These are phyloP conservation scores for Sequoiadendron giganteum DNA, from an alignment of 75 land plant species.

Conservation along the genomic window DNA sequence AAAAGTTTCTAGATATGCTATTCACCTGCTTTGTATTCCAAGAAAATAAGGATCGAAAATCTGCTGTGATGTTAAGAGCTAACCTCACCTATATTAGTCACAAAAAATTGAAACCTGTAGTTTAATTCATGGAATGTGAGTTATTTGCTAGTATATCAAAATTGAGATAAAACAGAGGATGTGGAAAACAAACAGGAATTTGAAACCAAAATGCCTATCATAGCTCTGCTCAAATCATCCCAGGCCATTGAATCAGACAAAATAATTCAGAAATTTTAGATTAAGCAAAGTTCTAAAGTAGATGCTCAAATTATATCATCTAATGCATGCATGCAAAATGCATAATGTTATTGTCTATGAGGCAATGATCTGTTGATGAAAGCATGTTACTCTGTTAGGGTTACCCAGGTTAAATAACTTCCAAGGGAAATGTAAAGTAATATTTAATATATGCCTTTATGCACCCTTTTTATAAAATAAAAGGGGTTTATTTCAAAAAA, in stretches of 20 bases:
- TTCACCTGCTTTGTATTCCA: conserved; percentile 59
- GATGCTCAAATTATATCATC: not conserved
- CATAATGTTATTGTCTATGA: not conserved
- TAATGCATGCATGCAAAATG: not conserved
- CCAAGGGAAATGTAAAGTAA: not conserved
- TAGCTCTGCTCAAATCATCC: not conserved
- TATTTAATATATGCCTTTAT: too few species aligned
- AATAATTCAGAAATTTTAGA: not conserved
- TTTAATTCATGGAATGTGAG: not conserved
- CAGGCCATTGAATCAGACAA: not conserved
- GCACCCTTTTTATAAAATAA: not conserved
- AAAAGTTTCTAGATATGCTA: not conserved
- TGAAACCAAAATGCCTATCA: not conserved
- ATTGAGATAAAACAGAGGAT: not conserved
- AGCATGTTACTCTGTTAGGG: not conserved
- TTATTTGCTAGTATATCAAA: not conserved
- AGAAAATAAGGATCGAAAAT: conserved; percentile 41
- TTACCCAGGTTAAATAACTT: not conserved
- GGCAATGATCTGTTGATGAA: not conserved
- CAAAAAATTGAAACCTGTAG: not conserved
- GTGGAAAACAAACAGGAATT: not conserved
- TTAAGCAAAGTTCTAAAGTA: not conserved
- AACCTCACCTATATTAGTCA: conserved; percentile 20
- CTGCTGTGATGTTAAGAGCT: conserved; percentile 34
- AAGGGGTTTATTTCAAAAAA: not conserved